Conservation (phyloP, 352 stramenopile genomes). For the Globisporangium echinulatum region DNA sequence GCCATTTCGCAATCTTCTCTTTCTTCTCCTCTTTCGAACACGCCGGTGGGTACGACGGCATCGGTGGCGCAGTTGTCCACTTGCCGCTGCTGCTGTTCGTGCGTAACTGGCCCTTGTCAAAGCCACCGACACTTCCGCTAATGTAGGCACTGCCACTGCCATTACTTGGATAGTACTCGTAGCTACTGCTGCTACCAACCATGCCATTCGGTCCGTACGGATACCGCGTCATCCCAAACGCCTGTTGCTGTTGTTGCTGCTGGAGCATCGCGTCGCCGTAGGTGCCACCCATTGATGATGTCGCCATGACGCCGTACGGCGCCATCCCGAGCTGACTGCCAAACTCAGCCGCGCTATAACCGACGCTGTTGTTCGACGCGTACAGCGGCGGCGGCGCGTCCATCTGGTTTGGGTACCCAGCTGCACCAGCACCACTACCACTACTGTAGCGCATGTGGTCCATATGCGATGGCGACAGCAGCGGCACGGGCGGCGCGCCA, state of each 20-base stretch:
- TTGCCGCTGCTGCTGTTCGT: constrained; percentile 34
- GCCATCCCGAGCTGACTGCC: constrained; percentile 18
- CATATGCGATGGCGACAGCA: constrained; percentile 9
- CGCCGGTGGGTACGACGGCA: constrained; percentile 67
- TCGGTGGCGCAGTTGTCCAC: constrained; percentile 59
- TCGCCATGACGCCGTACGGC: constrained; percentile 18
- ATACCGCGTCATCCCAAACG: constrained; percentile 38
- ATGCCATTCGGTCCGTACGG: constrained; percentile 27
- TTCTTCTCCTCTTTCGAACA: constrained; percentile 83
- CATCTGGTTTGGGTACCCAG: constrained; percentile 16
- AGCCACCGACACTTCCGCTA: constrained; percentile 27
- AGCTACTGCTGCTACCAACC: constrained; percentile 6
- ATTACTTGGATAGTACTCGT: constrained; percentile 42
- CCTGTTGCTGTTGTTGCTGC: constrained; percentile 26
- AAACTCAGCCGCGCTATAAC: constrained; percentile 26
- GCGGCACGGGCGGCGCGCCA: constrained; percentile 21
- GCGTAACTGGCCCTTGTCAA: constrained; percentile 35
- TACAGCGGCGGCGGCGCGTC: constrained; percentile 17
- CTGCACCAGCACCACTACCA: background rate
- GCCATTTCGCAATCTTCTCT: constrained; percentile 77
- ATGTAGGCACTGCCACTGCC: background rate
- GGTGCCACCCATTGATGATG: constrained; percentile 12
- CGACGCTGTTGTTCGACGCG: constrained; percentile 19
- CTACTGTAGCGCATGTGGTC: constrained; percentile 8
- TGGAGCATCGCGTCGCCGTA: constrained; percentile 12